These are phyloP conservation scores for Geotrichum siamense DNA, from an alignment of 1,139 yeast species.

Conservation along the genomic window DNA sequence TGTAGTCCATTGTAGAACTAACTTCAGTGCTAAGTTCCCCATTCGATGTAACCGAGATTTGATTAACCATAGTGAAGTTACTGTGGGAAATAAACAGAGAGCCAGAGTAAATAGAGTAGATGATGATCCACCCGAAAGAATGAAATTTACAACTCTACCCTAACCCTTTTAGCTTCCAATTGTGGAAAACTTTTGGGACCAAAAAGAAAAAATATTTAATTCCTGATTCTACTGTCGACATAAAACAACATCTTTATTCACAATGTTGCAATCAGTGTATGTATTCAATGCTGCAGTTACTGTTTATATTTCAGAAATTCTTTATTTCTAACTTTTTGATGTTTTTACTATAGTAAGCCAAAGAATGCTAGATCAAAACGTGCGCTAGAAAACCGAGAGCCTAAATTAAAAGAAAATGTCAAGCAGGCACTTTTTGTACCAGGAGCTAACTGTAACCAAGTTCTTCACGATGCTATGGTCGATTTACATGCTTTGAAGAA, in stretches of 20 bases:
- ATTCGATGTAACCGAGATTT: no score
- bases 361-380: slow-evolving; percentile 95
- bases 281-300: no score
- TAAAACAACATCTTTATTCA: background rate
- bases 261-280: slow-evolving; percentile 8
- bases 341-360: slow-evolving; percentile 47
- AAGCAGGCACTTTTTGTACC: slow-evolving; percentile 89
- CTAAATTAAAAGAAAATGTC: slow-evolving; percentile 83
- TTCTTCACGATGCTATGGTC: slow-evolving; percentile 81
- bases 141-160: slow-evolving; percentile 8
- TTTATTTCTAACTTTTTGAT: no score
- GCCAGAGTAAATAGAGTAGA: no score
- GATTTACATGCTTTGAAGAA: slow-evolving; percentile 88
- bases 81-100: no score
- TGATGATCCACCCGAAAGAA: background rate
- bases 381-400: slow-evolving; percentile 80
- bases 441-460: slow-evolving; percentile 72
- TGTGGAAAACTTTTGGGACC: background rate
- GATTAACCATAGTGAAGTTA: no score
- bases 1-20: no score
- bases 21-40: no score
- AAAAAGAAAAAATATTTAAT: slow-evolving; percentile 7
- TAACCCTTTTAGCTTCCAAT: slow-evolving; percentile 12
- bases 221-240: background rate
- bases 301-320: no score